Conservation (phyloP, 2,329 filamentous ascomycete species). For the Penicillium sp. region DNA sequence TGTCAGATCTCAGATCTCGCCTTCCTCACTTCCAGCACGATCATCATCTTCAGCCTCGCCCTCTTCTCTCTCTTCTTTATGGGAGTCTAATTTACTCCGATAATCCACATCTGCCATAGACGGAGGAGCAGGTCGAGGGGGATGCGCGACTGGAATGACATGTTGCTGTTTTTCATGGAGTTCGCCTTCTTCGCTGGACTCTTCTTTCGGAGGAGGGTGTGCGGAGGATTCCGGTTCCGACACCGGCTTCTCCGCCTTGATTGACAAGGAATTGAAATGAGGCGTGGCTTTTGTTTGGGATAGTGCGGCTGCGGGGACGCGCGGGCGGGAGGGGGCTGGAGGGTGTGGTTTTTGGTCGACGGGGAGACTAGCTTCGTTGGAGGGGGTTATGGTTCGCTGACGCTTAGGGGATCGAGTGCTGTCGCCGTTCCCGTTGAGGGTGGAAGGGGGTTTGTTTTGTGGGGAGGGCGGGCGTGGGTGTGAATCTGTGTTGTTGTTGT, state of each 20-base stretch:
- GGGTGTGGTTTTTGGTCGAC: slow-evolving; percentile 4
- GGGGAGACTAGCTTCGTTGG: slow-evolving; percentile 1
- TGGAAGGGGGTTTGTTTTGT: slow-evolving; percentile 1
- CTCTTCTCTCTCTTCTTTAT: slow-evolving; percentile 2
- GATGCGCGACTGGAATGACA: neutral
- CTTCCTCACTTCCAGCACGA: slow-evolving; percentile 37
- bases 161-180: slow-evolving; percentile 9
- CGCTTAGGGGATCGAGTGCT: slow-evolving; percentile 31
- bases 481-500: slow-evolving; percentile 7
- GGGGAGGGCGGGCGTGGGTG: slow-evolving; percentile 3
- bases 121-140: neutral
- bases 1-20: slow-evolving; percentile 28
- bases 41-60: slow-evolving; percentile 26
- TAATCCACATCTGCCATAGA: neutral
- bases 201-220: slow-evolving; percentile 2
- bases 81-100: neutral
- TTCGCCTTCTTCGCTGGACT: slow-evolving; percentile 19
- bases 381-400: slow-evolving; percentile 25
- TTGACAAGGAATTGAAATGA: neutral
- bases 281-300: neutral
- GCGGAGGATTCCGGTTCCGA: neutral
- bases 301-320: slow-evolving; percentile 15
- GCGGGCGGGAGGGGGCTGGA: slow-evolving; percentile 12
- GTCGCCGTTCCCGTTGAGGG: slow-evolving; percentile 23
- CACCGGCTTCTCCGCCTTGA: neutral